Percentiles rank a stretch among this genome's conserved stretches.
These are phyloP conservation scores for Sporisorium exsertum DNA, from an alignment of 1,284 basidiomycete genomes.

Conservation along the genomic window DNA sequence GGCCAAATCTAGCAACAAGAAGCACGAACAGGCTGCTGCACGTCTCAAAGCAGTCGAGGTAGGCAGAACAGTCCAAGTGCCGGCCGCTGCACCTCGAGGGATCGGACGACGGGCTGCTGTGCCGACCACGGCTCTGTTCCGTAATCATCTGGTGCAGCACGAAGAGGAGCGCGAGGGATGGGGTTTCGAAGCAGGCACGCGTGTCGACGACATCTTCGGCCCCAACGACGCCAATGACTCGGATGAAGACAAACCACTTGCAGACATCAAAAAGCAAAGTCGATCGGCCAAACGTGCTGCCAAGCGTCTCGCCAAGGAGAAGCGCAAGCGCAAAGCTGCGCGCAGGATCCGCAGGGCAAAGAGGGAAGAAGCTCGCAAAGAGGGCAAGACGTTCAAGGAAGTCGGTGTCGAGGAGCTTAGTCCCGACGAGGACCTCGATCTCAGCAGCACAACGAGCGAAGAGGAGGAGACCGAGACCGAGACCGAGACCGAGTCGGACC, in stretches of 20 bases:
- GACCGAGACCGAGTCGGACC: slow-evolving; percentile 41
- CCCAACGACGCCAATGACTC: slow-evolving; percentile 29
- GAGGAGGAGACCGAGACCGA: slow-evolving; percentile 35
- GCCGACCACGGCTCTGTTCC: slow-evolving; percentile 65
- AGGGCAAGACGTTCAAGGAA: slow-evolving; percentile 51
- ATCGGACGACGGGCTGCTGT: slow-evolving; percentile 64
- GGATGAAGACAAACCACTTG: slow-evolving; percentile 48
- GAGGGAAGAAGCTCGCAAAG: slow-evolving; percentile 41
- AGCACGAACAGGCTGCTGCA: slow-evolving; percentile 31
- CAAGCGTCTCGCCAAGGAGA: slow-evolving; percentile 50
- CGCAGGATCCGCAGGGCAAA: slow-evolving; percentile 52
- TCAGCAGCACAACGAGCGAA: slow-evolving; percentile 49
- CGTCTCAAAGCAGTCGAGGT: slow-evolving; percentile 51
- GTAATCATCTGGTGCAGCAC: slow-evolving; percentile 65
- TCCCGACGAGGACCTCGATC: slow-evolving; percentile 60
- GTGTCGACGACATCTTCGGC: slow-evolving; percentile 38
- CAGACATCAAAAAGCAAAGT: slow-evolving; percentile 44
- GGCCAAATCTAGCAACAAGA: slow-evolving; percentile 35
- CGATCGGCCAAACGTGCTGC: slow-evolving; percentile 45
- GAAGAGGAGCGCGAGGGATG: slow-evolving; percentile 67
- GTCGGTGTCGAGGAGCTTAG: slow-evolving; percentile 60
- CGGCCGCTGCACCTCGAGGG: slow-evolving; percentile 56
- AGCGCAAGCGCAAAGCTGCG: slow-evolving; percentile 55
- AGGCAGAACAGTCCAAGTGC: slow-evolving; percentile 42
- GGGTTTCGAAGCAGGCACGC: slow-evolving; percentile 63